Conservation (phyloP, 148 eudicot species). For the Spergularia bocconei region DNA sequence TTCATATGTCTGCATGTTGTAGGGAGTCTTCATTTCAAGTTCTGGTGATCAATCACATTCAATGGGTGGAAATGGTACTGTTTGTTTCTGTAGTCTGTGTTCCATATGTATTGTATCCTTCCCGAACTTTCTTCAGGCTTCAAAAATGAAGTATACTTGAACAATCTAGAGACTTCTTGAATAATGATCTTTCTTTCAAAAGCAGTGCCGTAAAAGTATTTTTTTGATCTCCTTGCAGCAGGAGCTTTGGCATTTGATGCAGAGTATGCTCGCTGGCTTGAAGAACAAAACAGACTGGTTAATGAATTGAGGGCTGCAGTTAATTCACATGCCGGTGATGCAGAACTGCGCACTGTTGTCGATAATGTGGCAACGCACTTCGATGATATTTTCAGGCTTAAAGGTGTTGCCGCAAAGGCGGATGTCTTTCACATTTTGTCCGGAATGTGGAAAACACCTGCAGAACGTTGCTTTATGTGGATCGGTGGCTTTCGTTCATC, state of each 20-base stretch:
- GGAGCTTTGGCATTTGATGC: conserved; percentile 93
- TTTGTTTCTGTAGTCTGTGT: not conserved
- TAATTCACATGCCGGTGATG: conserved; percentile 82
- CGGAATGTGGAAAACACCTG: conserved; percentile 99
- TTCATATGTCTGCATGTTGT: conserved; percentile 12
- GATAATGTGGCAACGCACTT: conserved; percentile 63
- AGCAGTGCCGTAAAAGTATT: not conserved
- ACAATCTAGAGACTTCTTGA: not conserved
- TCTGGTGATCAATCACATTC: conserved; percentile 71
- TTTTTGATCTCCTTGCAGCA: conserved; percentile 31
- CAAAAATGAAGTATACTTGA: not conserved
- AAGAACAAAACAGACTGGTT: conserved; percentile 67
- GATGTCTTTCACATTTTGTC: conserved; percentile 94
- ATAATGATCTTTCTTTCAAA: not conserved
- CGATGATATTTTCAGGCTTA: conserved; percentile 75
- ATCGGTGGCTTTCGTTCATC: conserved; percentile 95
- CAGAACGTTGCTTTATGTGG: conserved; percentile 98
- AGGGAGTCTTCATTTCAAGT: conserved; percentile 72
- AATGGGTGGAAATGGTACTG: conserved; percentile 62
- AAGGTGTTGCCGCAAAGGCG: conserved; percentile 75
- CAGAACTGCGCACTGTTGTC: conserved; percentile 71
- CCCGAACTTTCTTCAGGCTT: not conserved
- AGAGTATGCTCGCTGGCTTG: conserved; percentile 87
- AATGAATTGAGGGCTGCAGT: conserved; percentile 84
- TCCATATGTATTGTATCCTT: not conserved